These are phyloP conservation scores for Ramularia endophylla DNA, from an alignment of 2,329 filamentous ascomycete genomes.

Conservation along the genomic window DNA sequence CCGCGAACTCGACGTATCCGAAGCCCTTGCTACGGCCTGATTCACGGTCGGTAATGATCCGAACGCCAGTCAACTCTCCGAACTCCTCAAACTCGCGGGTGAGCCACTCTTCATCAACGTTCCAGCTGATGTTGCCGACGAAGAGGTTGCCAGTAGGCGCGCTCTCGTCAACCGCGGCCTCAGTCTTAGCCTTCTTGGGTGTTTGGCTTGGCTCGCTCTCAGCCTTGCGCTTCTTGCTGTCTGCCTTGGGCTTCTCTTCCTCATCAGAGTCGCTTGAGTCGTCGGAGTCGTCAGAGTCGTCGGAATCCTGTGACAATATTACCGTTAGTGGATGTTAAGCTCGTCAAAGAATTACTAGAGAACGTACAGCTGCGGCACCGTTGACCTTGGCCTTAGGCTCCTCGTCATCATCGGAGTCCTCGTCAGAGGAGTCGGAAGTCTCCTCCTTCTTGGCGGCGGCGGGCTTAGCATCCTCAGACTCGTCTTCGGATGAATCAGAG, in stretches of 20 bases:
- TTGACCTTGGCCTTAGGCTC: constrained; percentile 30
- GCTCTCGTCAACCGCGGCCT: constrained; percentile 37
- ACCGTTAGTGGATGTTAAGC: not conserved
- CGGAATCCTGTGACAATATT: constrained; percentile 5
- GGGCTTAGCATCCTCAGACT: constrained; percentile 26
- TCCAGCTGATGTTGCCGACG: constrained; percentile 87
- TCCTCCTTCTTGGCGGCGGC: constrained; percentile 17
- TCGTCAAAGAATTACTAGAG: not conserved
- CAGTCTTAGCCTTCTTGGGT: constrained; percentile 64
- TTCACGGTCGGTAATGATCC: constrained; percentile 78
- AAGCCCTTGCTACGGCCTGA: constrained; percentile 81
- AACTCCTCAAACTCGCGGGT: constrained; percentile 74
- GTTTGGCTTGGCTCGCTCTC: constrained; percentile 47
- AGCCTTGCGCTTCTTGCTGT: constrained; percentile 63
- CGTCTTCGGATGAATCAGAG: constrained; percentile 22
- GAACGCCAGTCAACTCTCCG: constrained; percentile 64
- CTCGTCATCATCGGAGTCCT: constrained; percentile 21
- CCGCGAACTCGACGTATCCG: constrained; percentile 84
- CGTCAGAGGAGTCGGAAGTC: constrained; percentile 22
- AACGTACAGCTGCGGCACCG: constrained; percentile 21
- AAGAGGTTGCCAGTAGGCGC: constrained; percentile 65
- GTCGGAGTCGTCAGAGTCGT: constrained; percentile 34
- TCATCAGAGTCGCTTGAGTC: constrained; percentile 35
- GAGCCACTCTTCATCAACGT: constrained; percentile 77
- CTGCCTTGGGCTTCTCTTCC: constrained; percentile 26